These are phyloP conservation scores for Boletus huronensis DNA, from an alignment of 768 basidiomycete species.

Conservation along the genomic window DNA sequence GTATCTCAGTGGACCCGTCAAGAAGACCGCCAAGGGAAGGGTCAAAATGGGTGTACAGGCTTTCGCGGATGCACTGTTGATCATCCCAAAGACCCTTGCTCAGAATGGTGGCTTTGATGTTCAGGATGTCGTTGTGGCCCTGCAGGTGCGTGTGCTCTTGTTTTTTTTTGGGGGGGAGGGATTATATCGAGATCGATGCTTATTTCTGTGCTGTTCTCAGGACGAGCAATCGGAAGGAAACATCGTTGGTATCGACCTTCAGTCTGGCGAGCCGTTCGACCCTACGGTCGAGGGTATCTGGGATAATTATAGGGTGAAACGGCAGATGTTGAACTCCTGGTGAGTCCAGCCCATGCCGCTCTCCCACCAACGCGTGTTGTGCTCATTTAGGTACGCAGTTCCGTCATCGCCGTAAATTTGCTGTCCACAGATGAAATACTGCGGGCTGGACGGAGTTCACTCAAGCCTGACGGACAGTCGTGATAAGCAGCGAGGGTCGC, in stretches of 20 bases:
- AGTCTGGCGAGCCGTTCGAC: constrained; percentile 94
- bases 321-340: constrained; percentile 98
- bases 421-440: constrained; percentile 96
- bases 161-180: not conserved
- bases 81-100: constrained; percentile 96
- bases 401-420: constrained; percentile 92
- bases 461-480: constrained; percentile 74
- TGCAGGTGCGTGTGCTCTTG: constrained; percentile 62
- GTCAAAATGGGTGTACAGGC: constrained; percentile 98
- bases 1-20: constrained; percentile 74
- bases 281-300: constrained; percentile 95
- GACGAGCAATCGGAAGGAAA: constrained; percentile 96
- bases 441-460: constrained; percentile 80
- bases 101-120: constrained; percentile 97
- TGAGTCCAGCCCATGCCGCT: constrained; percentile 36
- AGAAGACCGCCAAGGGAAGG: constrained; percentile 86
- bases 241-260: constrained; percentile 84
- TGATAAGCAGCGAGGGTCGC: constrained; percentile 29
- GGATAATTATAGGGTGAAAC: constrained; percentile 99
- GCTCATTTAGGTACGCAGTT: constrained; percentile 45
- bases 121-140: constrained; percentile 86
- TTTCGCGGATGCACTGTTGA: constrained; percentile 88
- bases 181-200: constrained; percentile 8
- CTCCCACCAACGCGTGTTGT: constrained; percentile 18
- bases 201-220: constrained; percentile 35